A percentile compares a stretch with the other conserved stretches of the same genome.
Evolutionary conservation across 148 eudicot genomes (phyloP).

Genomic region (Vaccinium corymbosum): DNA sequence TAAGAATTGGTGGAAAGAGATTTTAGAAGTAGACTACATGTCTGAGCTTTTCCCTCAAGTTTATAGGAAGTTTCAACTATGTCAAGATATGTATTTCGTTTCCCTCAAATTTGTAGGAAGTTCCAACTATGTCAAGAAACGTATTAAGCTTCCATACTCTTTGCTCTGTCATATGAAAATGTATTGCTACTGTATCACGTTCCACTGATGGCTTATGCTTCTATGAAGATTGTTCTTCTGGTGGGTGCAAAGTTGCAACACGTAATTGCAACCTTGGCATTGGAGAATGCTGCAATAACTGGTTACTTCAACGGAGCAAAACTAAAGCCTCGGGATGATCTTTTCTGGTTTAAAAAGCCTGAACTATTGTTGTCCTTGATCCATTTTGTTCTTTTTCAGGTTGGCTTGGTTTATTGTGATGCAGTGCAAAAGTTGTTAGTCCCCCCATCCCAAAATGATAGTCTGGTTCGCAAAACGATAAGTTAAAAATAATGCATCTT

Average conservation of each 20-base stretch:
- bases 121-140: background rate
- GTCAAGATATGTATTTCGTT: background rate
- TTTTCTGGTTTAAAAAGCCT: constrained; percentile 96
- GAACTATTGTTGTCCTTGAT: constrained; percentile 72
- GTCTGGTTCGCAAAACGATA: no score
- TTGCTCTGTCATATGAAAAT: background rate
- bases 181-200: background rate
- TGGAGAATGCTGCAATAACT: constrained; percentile 78
- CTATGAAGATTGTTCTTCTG: constrained; percentile 73
- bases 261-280: constrained; percentile 83
- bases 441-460: no score
- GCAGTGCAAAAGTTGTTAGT: background rate
- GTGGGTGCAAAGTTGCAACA: constrained; percentile 87
- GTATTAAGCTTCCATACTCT: background rate
- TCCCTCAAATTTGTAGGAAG: background rate
- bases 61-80: background rate
- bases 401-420: constrained; percentile 21
- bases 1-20: background rate
- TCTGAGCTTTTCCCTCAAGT: background rate
- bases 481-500: no score
- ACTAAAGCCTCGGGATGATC: constrained; percentile 85
- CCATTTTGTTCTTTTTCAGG: constrained; percentile 98
- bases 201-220: constrained; percentile 4
- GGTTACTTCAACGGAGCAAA: constrained; percentile 57
- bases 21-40: constrained; percentile 8